phyloP scores from a whole-genome alignment of 495 filamentous ascomycete species.

The Thozetella sp. region DNA sequence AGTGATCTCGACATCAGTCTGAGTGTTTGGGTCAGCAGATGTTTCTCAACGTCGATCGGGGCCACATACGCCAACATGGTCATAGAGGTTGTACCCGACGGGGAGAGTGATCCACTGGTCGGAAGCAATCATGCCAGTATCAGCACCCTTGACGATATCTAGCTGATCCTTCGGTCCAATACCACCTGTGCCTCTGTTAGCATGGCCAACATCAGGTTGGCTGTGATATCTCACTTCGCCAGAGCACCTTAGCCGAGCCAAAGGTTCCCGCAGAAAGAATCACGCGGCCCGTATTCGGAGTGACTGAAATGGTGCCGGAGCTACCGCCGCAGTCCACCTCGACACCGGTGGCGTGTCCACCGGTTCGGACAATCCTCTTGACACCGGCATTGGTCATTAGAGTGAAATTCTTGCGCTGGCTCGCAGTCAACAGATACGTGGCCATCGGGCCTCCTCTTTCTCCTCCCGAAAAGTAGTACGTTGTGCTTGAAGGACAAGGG shows the following conservation, averaged over 20 bases:
- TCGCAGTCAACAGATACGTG: slow-evolving; percentile 68
- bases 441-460: slow-evolving; percentile 69
- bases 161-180: slow-evolving; percentile 62
- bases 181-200: slow-evolving; percentile 25
- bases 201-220: neutral
- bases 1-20: slow-evolving; percentile 60
- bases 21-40: neutral
- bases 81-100: slow-evolving; percentile 70
- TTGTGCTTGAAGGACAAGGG: too few relatives aligned
- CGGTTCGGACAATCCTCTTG: slow-evolving; percentile 60
- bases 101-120: slow-evolving; percentile 67
- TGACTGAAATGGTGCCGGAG: slow-evolving; percentile 56
- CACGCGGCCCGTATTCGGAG: slow-evolving; percentile 57
- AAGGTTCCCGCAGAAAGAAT: slow-evolving; percentile 68
- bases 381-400: slow-evolving; percentile 62
- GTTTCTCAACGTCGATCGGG: neutral
- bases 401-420: slow-evolving; percentile 60
- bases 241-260: slow-evolving; percentile 66
- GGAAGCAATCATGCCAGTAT: slow-evolving; percentile 43
- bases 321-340: slow-evolving; percentile 61
- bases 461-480: slow-evolving; percentile 63
- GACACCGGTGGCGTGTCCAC: slow-evolving; percentile 61
- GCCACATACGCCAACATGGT: slow-evolving; percentile 59
- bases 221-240: slow-evolving; percentile 23
- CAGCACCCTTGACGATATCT: slow-evolving; percentile 48